Conservation (phyloP, 345 rosid species). For the rapeseed (Brassica napus) region Da-Ae NC_063440.1:13439001-13439500, state of each 20-base stretch:
- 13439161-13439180: slow-evolving; percentile 72
- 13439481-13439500: slow-evolving; percentile 54
- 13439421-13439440: slow-evolving; percentile 41
- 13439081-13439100: background rate
- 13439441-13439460: slow-evolving; percentile 81
- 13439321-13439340: background rate
- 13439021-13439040: slow-evolving; percentile 69
- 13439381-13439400: slow-evolving; percentile 41
- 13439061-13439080: background rate
- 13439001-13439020: slow-evolving; percentile 77
- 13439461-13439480: slow-evolving; percentile 90
- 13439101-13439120: background rate
- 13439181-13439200: slow-evolving; percentile 84
- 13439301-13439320: slow-evolving; percentile 37
- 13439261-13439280: slow-evolving; percentile 64
- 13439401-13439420: slow-evolving; percentile 40
- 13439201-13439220: slow-evolving; percentile 83
- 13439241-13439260: slow-evolving; percentile 59
- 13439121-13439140: slow-evolving; percentile 61
- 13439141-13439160: slow-evolving; percentile 80
- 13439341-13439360: background rate
- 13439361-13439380: slow-evolving; percentile 25
- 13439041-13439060: slow-evolving; percentile 1
- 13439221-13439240: slow-evolving; percentile 45
- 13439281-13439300: slow-evolving; percentile 77